A percentile compares a stretch with the other conserved stretches of the same genome.
Conservation (phyloP, 2,329 filamentous ascomycete species). For the Botrytis sinoallii region DNA sequence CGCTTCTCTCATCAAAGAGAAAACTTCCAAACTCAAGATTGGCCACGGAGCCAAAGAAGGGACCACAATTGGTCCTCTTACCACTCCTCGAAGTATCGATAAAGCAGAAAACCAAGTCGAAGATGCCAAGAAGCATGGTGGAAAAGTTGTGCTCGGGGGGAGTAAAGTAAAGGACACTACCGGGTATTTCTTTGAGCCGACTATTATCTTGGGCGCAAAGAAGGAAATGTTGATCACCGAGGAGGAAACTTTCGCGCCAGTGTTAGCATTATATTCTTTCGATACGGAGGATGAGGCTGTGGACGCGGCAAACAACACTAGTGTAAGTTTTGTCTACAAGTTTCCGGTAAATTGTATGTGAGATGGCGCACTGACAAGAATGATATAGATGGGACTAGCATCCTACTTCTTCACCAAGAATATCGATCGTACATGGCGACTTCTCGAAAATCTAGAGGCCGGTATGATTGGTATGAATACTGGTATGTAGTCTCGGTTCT, state of each 20-base stretch:
- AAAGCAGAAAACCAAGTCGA: slow-evolving; percentile 59
- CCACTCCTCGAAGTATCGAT: slow-evolving; percentile 51
- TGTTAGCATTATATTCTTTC: slow-evolving; percentile 62
- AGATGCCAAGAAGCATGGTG: slow-evolving; percentile 62
- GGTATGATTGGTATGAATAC: slow-evolving; percentile 68
- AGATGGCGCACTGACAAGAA: slow-evolving; percentile 9
- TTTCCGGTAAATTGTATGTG: not conserved
- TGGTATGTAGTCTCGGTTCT: slow-evolving; percentile 41
- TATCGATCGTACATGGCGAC: slow-evolving; percentile 61
- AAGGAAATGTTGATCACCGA: slow-evolving; percentile 54
- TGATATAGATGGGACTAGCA: slow-evolving; percentile 55
- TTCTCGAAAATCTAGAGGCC: slow-evolving; percentile 65
- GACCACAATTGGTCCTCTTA: slow-evolving; percentile 60
- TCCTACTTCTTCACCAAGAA: slow-evolving; percentile 69
- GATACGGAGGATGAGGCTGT: slow-evolving; percentile 64
- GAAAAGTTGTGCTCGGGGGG: slow-evolving; percentile 60
- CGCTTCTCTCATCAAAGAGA: slow-evolving; percentile 51
- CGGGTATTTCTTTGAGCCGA: slow-evolving; percentile 70
- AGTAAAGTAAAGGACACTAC: slow-evolving; percentile 47
- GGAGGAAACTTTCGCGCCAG: slow-evolving; percentile 65
- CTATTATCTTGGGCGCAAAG: slow-evolving; percentile 58
- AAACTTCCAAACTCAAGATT: slow-evolving; percentile 53
- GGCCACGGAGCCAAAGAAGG: slow-evolving; percentile 58
- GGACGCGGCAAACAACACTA: slow-evolving; percentile 55
- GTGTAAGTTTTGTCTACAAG: slow-evolving; percentile 25